Conservation (phyloP, 2,329 filamentous ascomycete species). For the Didymella segeticola region DNA sequence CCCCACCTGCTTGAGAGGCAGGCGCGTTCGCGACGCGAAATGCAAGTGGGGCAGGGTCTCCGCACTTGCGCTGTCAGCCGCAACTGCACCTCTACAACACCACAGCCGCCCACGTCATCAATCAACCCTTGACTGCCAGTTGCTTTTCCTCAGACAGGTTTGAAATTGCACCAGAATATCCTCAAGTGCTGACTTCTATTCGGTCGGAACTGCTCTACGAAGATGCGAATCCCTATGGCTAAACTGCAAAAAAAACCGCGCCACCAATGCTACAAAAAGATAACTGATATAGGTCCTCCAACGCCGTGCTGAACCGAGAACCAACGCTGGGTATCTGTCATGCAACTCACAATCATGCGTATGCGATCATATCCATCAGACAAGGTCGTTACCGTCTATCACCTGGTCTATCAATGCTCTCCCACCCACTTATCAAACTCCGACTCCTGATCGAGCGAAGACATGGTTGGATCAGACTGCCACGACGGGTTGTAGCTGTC, state of each 20-base stretch:
- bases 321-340: conserved; percentile 11
- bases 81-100: neutral
- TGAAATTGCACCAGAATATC: neutral
- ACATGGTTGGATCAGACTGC: conserved; percentile 44
- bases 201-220: neutral
- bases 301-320: conserved; percentile 14
- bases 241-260: conserved; percentile 1
- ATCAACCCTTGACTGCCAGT: neutral
- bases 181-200: neutral
- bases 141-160: neutral
- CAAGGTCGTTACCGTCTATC: conserved; percentile 4
- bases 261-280: conserved; percentile 6
- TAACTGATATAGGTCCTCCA: neutral
- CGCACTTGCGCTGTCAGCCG: conserved; percentile 24
- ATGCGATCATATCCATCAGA: conserved; percentile 11
- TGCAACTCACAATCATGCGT: conserved; percentile 8
- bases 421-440: conserved; percentile 58
- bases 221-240: conserved; percentile 1
- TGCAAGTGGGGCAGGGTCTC: conserved; percentile 21
- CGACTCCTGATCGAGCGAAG: conserved; percentile 49
- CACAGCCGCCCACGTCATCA: conserved; percentile 6
- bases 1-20: conserved; percentile 10
- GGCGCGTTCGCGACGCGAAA: conserved; percentile 27
- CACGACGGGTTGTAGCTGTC: conserved; percentile 46
- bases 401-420: conserved; percentile 26